phyloP scores from a whole-genome alignment of 2,329 filamentous ascomycete genomes.

The Scedosporium minutisporum region DNA sequence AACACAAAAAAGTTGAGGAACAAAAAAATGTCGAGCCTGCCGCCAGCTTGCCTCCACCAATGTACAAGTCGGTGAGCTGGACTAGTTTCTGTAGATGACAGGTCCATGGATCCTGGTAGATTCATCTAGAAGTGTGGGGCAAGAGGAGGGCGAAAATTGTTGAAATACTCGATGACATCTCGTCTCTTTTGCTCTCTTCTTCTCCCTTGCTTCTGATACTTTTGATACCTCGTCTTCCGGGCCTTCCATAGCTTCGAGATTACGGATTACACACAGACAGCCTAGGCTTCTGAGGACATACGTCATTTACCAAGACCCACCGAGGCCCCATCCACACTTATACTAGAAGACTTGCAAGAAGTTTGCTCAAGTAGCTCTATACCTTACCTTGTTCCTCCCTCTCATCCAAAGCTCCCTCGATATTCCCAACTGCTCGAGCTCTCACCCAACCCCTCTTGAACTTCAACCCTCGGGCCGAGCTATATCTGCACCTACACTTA shows the following conservation, averaged over 20 bases:
- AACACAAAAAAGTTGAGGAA: background rate
- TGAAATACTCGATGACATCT: background rate
- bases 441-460: too few species aligned
- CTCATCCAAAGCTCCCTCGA: too few species aligned
- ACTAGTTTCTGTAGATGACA: background rate
- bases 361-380: too few species aligned
- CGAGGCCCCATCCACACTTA: too few species aligned
- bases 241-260: too few species aligned
- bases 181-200: background rate
- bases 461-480: background rate
- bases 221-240: too few species aligned
- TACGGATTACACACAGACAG: too few species aligned
- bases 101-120: slow-evolving; percentile 1
- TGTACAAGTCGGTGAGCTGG: slow-evolving; percentile 5
- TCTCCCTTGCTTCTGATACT: background rate
- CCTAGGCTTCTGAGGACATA: too few species aligned
- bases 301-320: too few species aligned
- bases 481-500: background rate
- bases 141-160: background rate
- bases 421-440: too few species aligned
- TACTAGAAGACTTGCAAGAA: too few species aligned
- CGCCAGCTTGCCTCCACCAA: background rate
- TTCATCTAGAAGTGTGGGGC: slow-evolving; percentile 7
- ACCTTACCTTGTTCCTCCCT: too few species aligned
- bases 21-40: background rate